Conservation (phyloP, 1,284 basidiomycete genomes). For the Bothia castanella region DNA sequence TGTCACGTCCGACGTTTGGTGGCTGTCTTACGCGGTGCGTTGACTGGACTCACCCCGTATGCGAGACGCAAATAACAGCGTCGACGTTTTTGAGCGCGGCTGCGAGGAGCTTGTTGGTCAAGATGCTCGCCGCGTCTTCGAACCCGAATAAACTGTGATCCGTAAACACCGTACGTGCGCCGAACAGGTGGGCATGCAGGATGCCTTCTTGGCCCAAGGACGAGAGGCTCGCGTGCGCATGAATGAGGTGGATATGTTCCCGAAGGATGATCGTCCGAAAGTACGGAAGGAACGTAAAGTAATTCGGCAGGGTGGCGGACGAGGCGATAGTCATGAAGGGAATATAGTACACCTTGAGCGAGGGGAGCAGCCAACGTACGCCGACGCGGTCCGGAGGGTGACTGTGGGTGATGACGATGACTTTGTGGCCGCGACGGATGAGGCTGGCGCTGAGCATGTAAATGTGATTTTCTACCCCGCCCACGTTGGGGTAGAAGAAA, state of each 20-base stretch:
- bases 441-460: constrained; percentile 89
- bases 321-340: constrained; percentile 87
- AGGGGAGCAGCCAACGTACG: constrained; percentile 80
- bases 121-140: constrained; percentile 91
- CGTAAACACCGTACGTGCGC: constrained; percentile 88
- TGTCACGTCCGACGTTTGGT: constrained; percentile 30
- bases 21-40: too few species aligned
- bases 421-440: constrained; percentile 83
- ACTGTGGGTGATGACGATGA: constrained; percentile 93
- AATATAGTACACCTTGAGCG: constrained; percentile 93
- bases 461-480: constrained; percentile 96
- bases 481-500: constrained; percentile 94
- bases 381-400: constrained; percentile 84
- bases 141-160: constrained; percentile 97
- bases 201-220: constrained; percentile 92
- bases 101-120: constrained; percentile 94
- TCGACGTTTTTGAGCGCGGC: constrained; percentile 88
- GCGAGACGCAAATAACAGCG: constrained; percentile 94
- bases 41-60: constrained; percentile 73
- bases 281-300: constrained; percentile 88
- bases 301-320: constrained; percentile 91
- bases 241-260: constrained; percentile 85
- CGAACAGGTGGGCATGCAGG: constrained; percentile 81
- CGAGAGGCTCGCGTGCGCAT: constrained; percentile 89
- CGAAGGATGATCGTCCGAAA: constrained; percentile 85